Conservation (phyloP, 306 rosid genomes). For the Glycine tomentella region DNA sequence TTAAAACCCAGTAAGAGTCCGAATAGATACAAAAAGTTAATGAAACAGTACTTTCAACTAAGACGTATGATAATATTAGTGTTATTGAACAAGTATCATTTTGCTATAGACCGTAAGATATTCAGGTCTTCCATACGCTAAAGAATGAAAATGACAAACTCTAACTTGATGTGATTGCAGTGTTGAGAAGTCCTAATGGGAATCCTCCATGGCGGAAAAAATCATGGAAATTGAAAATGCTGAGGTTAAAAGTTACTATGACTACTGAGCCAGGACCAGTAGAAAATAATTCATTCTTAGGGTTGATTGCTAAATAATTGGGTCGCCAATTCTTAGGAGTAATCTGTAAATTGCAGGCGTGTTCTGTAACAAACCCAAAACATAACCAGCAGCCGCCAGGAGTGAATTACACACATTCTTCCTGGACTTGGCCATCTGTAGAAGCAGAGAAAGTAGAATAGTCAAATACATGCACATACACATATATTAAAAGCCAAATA, state of each 20-base stretch:
- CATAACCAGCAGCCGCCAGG: slow-evolving; percentile 35
- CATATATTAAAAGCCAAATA: slow-evolving; percentile 11
- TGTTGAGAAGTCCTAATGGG: neutral
- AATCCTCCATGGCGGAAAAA: neutral
- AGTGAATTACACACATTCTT: slow-evolving; percentile 53
- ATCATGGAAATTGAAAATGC: neutral
- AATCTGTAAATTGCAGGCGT: slow-evolving; percentile 14
- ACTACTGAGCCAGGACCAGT: neutral
- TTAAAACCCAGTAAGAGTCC: neutral
- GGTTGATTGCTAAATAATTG: slow-evolving; percentile 4
- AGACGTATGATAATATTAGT: neutral
- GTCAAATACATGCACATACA: slow-evolving; percentile 8
- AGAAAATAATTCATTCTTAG: neutral
- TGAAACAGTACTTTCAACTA: slow-evolving; percentile 14
- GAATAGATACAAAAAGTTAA: neutral
- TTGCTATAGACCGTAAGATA: neutral
- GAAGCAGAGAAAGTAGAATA: slow-evolving; percentile 40
- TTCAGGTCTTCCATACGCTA: slow-evolving; percentile 16
- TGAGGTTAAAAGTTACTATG: neutral
- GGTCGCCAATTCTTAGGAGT: slow-evolving; percentile 10
- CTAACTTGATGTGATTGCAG: neutral
- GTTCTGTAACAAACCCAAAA: slow-evolving; percentile 25
- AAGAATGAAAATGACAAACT: slow-evolving; percentile 38
- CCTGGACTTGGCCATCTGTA: slow-evolving; percentile 82
- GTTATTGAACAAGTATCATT: slow-evolving; percentile 5